These are phyloP conservation scores for Entelexis sorbosivorans DNA, from an alignment of 1,139 yeast species.

Conservation along the genomic window DNA sequence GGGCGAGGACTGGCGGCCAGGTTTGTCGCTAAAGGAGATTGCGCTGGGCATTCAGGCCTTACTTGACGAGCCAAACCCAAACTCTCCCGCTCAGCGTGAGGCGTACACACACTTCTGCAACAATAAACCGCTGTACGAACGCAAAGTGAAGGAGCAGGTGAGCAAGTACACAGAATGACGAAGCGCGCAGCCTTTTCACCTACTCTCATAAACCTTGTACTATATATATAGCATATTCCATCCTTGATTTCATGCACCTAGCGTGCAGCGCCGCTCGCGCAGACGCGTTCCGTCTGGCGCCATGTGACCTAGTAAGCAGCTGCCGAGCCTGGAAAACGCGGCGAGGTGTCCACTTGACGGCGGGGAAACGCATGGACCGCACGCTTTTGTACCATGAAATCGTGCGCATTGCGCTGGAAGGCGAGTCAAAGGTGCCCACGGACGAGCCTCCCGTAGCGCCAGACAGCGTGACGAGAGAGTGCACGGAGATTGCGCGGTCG, in stretches of 20 bases:
- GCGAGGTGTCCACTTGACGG: background rate
- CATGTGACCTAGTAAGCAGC: constrained; percentile 3
- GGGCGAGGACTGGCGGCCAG: constrained; percentile 97
- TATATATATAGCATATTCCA: too few species aligned
- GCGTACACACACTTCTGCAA: constrained; percentile 76
- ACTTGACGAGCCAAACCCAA: constrained; percentile 80
- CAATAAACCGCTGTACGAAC: constrained; percentile 57
- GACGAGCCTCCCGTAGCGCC: constrained; percentile 6
- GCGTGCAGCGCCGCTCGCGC: too few species aligned
- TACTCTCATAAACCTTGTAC: background rate
- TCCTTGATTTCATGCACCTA: too few species aligned
- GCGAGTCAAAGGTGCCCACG: constrained; percentile 11
- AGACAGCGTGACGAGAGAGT: constrained; percentile 19
- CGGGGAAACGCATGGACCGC: constrained; percentile 19
- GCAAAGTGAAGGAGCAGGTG: constrained; percentile 74
- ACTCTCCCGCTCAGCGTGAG: constrained; percentile 95
- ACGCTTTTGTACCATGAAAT: constrained; percentile 24
- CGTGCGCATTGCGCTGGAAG: constrained; percentile 23
- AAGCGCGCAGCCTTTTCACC: too few species aligned
- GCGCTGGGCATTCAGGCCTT: constrained; percentile 87
- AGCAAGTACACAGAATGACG: constrained; percentile 39
- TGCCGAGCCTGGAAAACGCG: background rate
- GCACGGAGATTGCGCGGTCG: constrained; percentile 13
- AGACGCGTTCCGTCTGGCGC: background rate
- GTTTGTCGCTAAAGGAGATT: constrained; percentile 82